Conservation (phyloP, 1,284 basidiomycete species). For the Sanguinoderma infundibulare region DNA sequence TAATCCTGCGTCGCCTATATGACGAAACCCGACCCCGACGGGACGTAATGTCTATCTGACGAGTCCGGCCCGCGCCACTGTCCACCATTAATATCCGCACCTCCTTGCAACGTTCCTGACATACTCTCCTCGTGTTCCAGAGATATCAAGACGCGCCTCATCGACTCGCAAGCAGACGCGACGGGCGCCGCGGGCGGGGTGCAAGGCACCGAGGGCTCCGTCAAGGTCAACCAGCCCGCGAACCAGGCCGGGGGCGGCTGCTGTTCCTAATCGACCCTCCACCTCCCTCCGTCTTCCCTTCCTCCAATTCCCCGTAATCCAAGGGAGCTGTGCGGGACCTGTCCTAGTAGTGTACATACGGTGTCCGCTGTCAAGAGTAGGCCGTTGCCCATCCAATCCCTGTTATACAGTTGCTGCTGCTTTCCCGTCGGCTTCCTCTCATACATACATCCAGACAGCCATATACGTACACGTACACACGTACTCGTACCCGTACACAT, state of each 20-base stretch:
- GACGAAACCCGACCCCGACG: too few relatives aligned
- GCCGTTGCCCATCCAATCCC: not conserved
- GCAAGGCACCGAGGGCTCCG: constrained; percentile 53
- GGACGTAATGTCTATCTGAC: too few relatives aligned
- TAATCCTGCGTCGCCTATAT: too few relatives aligned
- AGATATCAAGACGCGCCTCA: constrained; percentile 96
- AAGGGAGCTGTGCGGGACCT: not conserved
- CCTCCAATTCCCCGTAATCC: not conserved
- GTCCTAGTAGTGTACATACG: constrained; percentile 7
- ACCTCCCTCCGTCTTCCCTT: not conserved
- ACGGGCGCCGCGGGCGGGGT: constrained; percentile 47
- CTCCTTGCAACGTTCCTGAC: not conserved
- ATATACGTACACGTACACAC: constrained; percentile 22
- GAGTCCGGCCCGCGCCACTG: not conserved
- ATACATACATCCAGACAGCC: constrained; percentile 19
- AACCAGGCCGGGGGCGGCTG: constrained; percentile 50
- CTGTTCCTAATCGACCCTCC: constrained; percentile 51
- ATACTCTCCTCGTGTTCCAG: constrained; percentile 44
- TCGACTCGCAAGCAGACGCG: constrained; percentile 89
- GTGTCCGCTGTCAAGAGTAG: constrained; percentile 11
- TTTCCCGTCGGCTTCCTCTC: not conserved
- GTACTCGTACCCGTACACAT: constrained; percentile 11
- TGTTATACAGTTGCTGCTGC: not conserved
- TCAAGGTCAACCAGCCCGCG: constrained; percentile 68
- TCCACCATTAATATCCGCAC: not conserved